A percentile compares a stretch with the other conserved stretches of the same genome.
phyloP scores from a whole-genome alignment of 2,329 filamentous ascomycete species.

The Daldinia sp. region DNA sequence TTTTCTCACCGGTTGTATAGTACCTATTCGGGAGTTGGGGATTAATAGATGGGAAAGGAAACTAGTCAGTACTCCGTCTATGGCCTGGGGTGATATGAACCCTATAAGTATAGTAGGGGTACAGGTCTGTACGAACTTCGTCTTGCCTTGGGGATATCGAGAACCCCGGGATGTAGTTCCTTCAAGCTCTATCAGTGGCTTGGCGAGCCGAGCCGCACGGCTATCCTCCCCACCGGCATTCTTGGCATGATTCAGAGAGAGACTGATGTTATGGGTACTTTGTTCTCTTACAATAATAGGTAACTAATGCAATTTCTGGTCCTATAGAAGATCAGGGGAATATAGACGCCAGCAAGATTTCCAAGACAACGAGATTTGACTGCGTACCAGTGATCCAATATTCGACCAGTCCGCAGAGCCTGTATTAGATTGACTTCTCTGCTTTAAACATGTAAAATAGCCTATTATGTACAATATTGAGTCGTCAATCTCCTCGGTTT shows the following conservation, averaged over 20 bases:
- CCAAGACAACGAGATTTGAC: neutral
- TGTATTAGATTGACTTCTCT: conserved; percentile 9
- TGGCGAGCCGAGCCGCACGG: conserved; percentile 37
- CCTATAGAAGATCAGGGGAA: neutral
- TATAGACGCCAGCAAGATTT: neutral
- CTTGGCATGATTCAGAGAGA: conserved; percentile 22
- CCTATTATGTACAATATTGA: conserved; percentile 32
- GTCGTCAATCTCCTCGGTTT: conserved; percentile 20
- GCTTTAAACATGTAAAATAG: conserved; percentile 12
- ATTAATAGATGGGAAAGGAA: neutral
- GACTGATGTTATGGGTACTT: neutral
- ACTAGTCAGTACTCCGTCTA: neutral
- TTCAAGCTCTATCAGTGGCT: conserved; percentile 34
- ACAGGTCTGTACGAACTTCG: neutral
- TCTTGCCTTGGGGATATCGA: neutral
- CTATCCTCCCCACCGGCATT: conserved; percentile 5
- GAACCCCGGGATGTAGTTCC: conserved; percentile 28
- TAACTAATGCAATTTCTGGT: neutral
- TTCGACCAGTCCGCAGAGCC: conserved; percentile 5
- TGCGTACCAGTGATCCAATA: conserved; percentile 5
- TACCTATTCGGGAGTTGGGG: neutral
- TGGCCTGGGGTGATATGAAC: neutral
- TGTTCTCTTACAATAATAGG: neutral
- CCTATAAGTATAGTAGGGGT: neutral
- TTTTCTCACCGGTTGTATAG: neutral